A percentile compares a stretch with the other conserved stretches of the same genome.
These are phyloP conservation scores for Angomonas ambiguus DNA, from an alignment of 208 protist species.

Conservation along the genomic window DNA sequence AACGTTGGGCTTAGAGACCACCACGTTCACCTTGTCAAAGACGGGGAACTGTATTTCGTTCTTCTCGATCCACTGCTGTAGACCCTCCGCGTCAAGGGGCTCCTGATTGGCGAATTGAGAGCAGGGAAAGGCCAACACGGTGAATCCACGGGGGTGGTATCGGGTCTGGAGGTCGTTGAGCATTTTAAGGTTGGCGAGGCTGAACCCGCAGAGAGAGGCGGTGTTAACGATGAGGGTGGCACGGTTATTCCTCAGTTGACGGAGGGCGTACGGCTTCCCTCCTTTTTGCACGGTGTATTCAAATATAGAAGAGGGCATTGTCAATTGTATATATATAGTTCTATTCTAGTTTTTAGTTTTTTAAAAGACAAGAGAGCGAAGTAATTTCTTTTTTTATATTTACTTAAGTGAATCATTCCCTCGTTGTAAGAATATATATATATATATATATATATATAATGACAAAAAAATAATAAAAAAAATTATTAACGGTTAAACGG, in stretches of 20 bases:
- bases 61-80: conserved; percentile 27
- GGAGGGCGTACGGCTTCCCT: conserved; percentile 33
- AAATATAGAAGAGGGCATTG: conserved; percentile 17
- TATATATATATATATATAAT: conserved; percentile 6
- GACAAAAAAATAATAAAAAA: neutral
- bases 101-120: conserved; percentile 68
- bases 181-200: conserved; percentile 29
- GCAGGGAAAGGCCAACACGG: conserved; percentile 60
- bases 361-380: too few species aligned
- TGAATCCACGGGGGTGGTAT: conserved; percentile 28
- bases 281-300: conserved; percentile 21
- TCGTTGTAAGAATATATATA: too few species aligned
- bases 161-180: conserved; percentile 39
- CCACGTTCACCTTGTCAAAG: conserved; percentile 39
- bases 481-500: conserved; percentile 7
- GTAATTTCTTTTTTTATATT: too few species aligned
- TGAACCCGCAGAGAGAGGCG: conserved; percentile 58
- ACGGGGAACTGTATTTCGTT: conserved; percentile 37
- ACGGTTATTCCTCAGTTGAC: conserved; percentile 30
- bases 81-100: conserved; percentile 33
- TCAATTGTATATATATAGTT: conserved; percentile 16
- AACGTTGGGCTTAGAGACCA: conserved; percentile 40
- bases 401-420: too few species aligned
- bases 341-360: conserved; percentile 12
- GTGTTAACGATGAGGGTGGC: conserved; percentile 62